These are phyloP conservation scores for Xylaria sp. DNA, from an alignment of 2,329 filamentous ascomycete genomes.

Conservation along the genomic window DNA sequence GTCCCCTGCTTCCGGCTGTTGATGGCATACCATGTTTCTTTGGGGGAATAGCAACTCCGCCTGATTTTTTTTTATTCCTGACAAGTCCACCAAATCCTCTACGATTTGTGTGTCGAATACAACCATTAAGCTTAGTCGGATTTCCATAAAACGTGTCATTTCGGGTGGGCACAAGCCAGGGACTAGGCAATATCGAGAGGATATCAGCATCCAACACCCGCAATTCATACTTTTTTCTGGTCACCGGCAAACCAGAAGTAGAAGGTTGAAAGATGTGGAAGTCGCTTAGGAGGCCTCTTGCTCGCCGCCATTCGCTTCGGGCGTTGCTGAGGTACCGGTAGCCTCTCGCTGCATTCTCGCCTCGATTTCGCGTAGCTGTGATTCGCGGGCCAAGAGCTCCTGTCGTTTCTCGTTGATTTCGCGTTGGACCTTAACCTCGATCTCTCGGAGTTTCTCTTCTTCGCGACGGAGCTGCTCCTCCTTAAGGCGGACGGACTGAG, in stretches of 20 bases:
- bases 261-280: conserved; percentile 30
- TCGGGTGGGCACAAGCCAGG: conserved; percentile 22
- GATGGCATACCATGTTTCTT: conserved; percentile 31
- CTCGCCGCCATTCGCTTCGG: conserved; percentile 60
- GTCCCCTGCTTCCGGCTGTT: conserved; percentile 23
- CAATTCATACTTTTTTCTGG: conserved; percentile 31
- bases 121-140: conserved; percentile 32
- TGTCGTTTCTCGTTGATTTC: conserved; percentile 99
- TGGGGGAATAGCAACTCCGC: conserved; percentile 31
- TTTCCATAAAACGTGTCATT: conserved; percentile 32
- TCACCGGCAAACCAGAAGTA: conserved; percentile 30
- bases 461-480: conserved; percentile 98
- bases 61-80: conserved; percentile 34
- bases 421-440: conserved; percentile 98
- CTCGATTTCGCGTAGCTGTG: conserved; percentile 97
- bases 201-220: conserved; percentile 39
- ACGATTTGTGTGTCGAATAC: conserved; percentile 30
- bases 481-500: conserved; percentile 97
- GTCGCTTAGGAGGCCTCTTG: conserved; percentile 51
- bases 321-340: conserved; percentile 41
- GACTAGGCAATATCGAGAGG: conserved; percentile 34
- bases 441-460: conserved; percentile 99
- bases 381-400: conserved; percentile 95
- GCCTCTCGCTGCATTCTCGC: conserved; percentile 91
- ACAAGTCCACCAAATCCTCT: conserved; percentile 34